A percentile compares a stretch with the other conserved stretches of the same genome.
phyloP scores from a whole-genome alignment of 179 eudicot genomes.

The Silene vulgaris region DNA sequence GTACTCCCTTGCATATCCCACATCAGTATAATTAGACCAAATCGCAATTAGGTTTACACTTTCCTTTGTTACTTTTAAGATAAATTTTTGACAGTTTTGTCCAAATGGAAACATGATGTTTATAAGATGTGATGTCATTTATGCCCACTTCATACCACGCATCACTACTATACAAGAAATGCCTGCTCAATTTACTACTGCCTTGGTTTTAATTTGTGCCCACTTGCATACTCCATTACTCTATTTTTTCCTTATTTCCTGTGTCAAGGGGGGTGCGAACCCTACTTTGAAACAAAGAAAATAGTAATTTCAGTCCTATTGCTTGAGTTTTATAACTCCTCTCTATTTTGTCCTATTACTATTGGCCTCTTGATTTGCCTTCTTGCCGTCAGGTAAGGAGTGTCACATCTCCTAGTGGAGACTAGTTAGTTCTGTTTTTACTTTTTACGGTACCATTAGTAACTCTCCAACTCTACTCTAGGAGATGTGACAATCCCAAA shows the following conservation, averaged over 20 bases:
- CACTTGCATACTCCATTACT: background rate
- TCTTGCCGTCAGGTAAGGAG: background rate
- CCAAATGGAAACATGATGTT: background rate
- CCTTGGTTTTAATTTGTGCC: background rate
- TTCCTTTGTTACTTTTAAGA: background rate
- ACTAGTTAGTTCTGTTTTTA: background rate
- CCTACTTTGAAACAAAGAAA: background rate
- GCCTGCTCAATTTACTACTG: background rate
- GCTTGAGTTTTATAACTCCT: background rate
- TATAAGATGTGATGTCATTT: background rate
- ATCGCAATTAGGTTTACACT: background rate
- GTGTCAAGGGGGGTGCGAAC: background rate
- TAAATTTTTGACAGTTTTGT: background rate
- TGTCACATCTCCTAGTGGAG: background rate
- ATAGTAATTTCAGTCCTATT: background rate
- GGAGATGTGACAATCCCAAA: too few relatives aligned
- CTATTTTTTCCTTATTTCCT: background rate
- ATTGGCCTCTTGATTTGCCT: too few relatives aligned
- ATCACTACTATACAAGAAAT: background rate
- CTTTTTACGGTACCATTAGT: too few relatives aligned
- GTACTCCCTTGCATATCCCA: background rate
- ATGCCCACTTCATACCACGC: background rate
- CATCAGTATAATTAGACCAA: background rate
- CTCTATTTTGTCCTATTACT: too few relatives aligned
- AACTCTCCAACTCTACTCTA: too few relatives aligned